Evolutionary conservation across 495 filamentous ascomycete genomes (phyloP), one percentile per base, ranked within the genome.

Genomic region (Podospora didyma): DNA sequence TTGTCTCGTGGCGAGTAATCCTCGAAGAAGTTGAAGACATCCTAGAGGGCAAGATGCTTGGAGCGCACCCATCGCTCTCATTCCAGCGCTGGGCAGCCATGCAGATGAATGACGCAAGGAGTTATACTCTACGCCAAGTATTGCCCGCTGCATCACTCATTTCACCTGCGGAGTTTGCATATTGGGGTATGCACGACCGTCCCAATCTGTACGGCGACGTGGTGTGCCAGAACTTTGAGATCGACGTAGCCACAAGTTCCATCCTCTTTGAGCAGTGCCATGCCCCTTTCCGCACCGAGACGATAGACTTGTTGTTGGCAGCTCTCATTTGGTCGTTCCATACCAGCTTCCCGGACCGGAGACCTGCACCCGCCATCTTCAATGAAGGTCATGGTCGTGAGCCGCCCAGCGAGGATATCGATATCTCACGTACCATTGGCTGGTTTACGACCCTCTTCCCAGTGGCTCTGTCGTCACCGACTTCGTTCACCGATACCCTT

Each of bases 1-100:
- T 85, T 34, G 82, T 86, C 3, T 86, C 83, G 0, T 87, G 83
- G 83, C 69, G 81, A 12, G 74, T 85, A 0, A 78, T 86, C 1
- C 64, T 85, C 2, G 72, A 82, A 46, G 84, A 87, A 35, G 35
- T 86, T 26, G 83, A 86, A 54, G 79, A 83, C 7, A 31, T 82
- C 2, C 61, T 87, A 0, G 31, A 71, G 6, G 63, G 72, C 46
- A 64, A 68, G 0, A 31, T n/a, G 5, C 5, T 53, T 2, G 1
- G 37, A 14, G 12, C 52, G 6, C 51, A 37, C 10, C 60, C 47
- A 0, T 68, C 70, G 1, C 60, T 85, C 17, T 72, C 82, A 0
- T 85, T 83, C 57, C 75, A 78, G 51, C 72, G 62, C n/a, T 85
- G 82, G 82, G 77, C 68, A n/a, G 62, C 55, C 6, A 64, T 67